Conservation (phyloP, 2,329 filamentous ascomycete species). For the Epicoccum nigrum region DNA sequence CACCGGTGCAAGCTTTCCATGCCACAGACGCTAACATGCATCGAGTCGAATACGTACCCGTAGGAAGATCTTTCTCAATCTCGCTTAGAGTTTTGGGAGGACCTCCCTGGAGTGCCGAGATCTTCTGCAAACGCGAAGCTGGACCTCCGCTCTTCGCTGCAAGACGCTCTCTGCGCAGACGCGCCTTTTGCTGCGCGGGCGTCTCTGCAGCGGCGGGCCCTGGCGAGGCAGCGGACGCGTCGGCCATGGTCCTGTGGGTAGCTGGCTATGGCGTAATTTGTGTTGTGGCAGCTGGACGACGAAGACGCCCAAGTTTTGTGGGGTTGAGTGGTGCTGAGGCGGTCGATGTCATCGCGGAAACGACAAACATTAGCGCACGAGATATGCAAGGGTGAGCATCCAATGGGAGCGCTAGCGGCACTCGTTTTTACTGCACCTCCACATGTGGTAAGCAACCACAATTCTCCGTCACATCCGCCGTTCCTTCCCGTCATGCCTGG, state of each 20-base stretch:
- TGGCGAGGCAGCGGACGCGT: constrained; percentile 27
- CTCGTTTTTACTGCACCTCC: too few species aligned
- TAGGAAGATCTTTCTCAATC: constrained; percentile 41
- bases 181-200: constrained; percentile 63
- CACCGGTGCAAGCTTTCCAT: too few species aligned
- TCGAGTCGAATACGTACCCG: constrained; percentile 30
- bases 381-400: too few species aligned
- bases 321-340: constrained; percentile 3
- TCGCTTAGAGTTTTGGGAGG: constrained; percentile 43
- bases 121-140: constrained; percentile 72
- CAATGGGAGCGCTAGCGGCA: too few species aligned
- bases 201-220: constrained; percentile 39
- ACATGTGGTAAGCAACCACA: too few species aligned
- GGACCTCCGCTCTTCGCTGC: constrained; percentile 80
- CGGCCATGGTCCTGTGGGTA: constrained; percentile 28
- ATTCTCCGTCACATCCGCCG: too few species aligned
- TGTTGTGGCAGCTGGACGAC: background rate
- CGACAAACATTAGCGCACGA: too few species aligned
- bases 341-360: constrained; percentile 12
- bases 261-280: background rate
- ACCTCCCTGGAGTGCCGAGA: constrained; percentile 72
- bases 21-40: background rate
- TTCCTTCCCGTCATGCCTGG: too few species aligned
- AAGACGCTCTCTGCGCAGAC: constrained; percentile 77
- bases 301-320: too few species aligned